A percentile compares a stretch with the other conserved stretches of the same genome.
Conservation (phyloP, 805 yeast genomes). For the Priceomyces medius region DNA sequence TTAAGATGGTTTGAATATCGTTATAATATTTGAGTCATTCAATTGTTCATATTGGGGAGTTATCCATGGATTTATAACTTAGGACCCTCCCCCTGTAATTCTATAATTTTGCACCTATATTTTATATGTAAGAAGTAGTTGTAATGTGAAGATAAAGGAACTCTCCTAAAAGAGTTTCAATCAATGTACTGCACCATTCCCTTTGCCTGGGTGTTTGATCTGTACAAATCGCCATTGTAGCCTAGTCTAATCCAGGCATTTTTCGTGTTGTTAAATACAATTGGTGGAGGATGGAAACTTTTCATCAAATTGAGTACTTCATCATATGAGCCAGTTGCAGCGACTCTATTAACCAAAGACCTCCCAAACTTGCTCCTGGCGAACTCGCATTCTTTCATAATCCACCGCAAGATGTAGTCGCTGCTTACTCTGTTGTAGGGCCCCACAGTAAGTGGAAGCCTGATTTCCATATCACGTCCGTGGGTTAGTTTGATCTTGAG, state of each 20-base stretch:
- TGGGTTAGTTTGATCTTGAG: constrained; percentile 49
- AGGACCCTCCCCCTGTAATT: too few species aligned
- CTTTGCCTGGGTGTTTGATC: constrained; percentile 16
- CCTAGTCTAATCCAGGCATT: constrained; percentile 43
- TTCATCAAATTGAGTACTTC: constrained; percentile 21
- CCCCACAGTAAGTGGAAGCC: constrained; percentile 53
- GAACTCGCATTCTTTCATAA: constrained; percentile 49
- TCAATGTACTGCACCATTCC: constrained; percentile 26
- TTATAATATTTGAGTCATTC: too few species aligned
- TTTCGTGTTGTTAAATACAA: constrained; percentile 27
- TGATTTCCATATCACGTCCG: constrained; percentile 49
- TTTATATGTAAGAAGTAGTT: too few species aligned
- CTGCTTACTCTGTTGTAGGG: constrained; percentile 52
- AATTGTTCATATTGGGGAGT: too few species aligned
- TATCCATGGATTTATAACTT: too few species aligned
- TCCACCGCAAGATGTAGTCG: constrained; percentile 51
- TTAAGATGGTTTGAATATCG: too few species aligned
- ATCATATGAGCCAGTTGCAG: constrained; percentile 15
- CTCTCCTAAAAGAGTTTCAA: too few species aligned
- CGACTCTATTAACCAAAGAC: constrained; percentile 21
- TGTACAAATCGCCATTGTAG: constrained; percentile 33
- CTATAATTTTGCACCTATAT: too few species aligned
- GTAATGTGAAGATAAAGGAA: too few species aligned
- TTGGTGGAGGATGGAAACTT: constrained; percentile 25
- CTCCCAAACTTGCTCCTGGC: constrained; percentile 41